These are phyloP conservation scores for Penicillium maclennaniae DNA, from an alignment of 495 filamentous ascomycete genomes.

Conservation along the genomic window DNA sequence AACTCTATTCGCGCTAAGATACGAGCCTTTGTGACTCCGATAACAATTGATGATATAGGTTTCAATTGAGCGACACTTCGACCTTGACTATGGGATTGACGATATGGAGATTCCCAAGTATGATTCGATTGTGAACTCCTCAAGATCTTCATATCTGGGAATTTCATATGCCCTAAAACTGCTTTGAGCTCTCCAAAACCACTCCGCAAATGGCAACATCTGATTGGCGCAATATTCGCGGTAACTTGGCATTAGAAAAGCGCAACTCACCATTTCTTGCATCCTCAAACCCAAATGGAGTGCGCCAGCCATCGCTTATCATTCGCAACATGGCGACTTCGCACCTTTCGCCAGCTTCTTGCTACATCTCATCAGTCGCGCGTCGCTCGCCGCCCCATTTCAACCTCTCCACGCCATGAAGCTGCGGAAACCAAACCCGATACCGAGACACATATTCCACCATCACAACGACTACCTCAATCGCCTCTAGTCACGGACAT, in stretches of 20 bases:
- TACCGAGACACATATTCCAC: slow-evolving; percentile 6
- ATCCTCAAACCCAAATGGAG: slow-evolving; percentile 23
- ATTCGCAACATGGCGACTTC: slow-evolving; percentile 36
- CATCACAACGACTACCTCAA: slow-evolving; percentile 40
- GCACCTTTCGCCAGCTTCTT: slow-evolving; percentile 27
- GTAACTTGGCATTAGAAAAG: slow-evolving; percentile 1
- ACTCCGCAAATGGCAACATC: slow-evolving; percentile 21
- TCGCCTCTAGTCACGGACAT: slow-evolving; percentile 31
- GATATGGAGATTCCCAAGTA: not conserved
- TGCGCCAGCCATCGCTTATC: slow-evolving; percentile 22
- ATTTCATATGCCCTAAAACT: not conserved
- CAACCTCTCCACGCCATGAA: slow-evolving; percentile 9
- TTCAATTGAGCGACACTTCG: too few relatives aligned
- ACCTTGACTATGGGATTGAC: too few relatives aligned
- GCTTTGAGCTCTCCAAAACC: not conserved
- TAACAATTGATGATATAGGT: too few relatives aligned
- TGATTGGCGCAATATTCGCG: slow-evolving; percentile 15
- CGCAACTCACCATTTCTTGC: not conserved
- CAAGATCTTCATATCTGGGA: too few relatives aligned
- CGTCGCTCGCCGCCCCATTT: slow-evolving; percentile 6
- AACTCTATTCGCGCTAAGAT: slow-evolving; percentile 18
- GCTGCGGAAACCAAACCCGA: not conserved
- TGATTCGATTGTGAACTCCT: too few relatives aligned
- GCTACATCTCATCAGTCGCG: not conserved
- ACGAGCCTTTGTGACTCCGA: slow-evolving; percentile 3